phyloP scores from a whole-genome alignment of 75 land plant species.

The Ceratopteris richardii region DNA sequence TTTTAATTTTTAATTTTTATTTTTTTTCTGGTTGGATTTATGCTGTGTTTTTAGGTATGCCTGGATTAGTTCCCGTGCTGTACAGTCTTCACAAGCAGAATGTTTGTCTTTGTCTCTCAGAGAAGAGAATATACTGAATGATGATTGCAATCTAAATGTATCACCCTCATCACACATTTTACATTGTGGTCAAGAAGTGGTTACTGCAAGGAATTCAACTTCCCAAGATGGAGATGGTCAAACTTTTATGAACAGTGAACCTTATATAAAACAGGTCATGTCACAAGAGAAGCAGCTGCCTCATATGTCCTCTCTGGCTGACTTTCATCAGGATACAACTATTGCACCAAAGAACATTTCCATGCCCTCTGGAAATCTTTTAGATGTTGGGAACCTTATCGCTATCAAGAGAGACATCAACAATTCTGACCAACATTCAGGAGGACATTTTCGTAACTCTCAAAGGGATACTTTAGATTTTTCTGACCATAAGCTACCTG shows the following conservation, averaged over 20 bases:
- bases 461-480: background rate
- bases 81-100: conserved; percentile 5
- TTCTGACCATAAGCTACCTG: background rate
- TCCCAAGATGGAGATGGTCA: no score
- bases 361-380: no score
- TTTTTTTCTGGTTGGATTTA: background rate
- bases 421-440: background rate
- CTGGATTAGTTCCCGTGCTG: conserved; percentile 24
- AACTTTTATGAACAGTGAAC: no score
- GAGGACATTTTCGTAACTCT: background rate
- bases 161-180: background rate
- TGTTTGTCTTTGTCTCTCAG: no score
- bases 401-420: background rate
- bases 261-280: background rate
- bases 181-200: background rate
- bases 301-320: no score
- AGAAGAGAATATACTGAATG: background rate
- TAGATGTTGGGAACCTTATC: background rate
- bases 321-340: no score
- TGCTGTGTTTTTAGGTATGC: conserved; percentile 38
- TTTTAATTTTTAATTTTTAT: background rate
- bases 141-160: no score
- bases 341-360: no score
- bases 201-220: background rate
- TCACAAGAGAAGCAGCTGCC: background rate